Conservation (phyloP, 192 early-diverging fungal genomes). For the Umbelopsis ramanniana region DNA sequence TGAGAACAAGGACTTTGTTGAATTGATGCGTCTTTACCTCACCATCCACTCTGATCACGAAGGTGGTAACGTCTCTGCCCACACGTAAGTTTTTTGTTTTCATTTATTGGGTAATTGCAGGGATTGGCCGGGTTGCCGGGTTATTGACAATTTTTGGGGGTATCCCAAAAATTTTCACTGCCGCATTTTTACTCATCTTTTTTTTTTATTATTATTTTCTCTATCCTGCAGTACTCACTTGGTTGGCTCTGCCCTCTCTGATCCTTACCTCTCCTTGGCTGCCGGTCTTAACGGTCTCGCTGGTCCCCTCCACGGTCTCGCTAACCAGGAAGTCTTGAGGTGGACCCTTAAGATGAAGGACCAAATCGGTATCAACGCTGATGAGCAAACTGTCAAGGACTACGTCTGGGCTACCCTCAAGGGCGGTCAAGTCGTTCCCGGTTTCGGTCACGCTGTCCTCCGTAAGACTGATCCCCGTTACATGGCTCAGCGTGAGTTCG, state of each 20-base stretch:
- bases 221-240: slow-evolving; percentile 52
- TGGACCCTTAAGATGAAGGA: slow-evolving; percentile 95
- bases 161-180: not conserved
- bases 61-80: slow-evolving; percentile 99
- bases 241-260: slow-evolving; percentile 96
- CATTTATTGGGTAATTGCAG: not conserved
- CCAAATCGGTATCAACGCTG: slow-evolving; percentile 81
- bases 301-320: slow-evolving; percentile 98
- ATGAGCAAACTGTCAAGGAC: slow-evolving; percentile 94
- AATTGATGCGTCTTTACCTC: slow-evolving; percentile 98
- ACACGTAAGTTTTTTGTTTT: slow-evolving; percentile 62
- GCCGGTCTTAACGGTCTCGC: slow-evolving; percentile 97
- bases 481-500: slow-evolving; percentile 98
- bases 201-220: not conserved
- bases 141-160: slow-evolving; percentile 12
- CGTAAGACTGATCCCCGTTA: slow-evolving; percentile 96
- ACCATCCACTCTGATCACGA: slow-evolving; percentile 99
- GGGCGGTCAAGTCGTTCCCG: slow-evolving; percentile 95
- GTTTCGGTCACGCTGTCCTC: slow-evolving; percentile 99
- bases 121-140: slow-evolving; percentile 10
- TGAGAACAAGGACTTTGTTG: slow-evolving; percentile 88
- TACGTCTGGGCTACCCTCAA: slow-evolving; percentile 97
- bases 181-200: not conserved
- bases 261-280: slow-evolving; percentile 97
- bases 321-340: slow-evolving; percentile 99